A percentile compares a stretch with the other conserved stretches of the same genome.
phyloP scores from a whole-genome alignment of 352 stramenopile species.

The Pythium volutum region DNA sequence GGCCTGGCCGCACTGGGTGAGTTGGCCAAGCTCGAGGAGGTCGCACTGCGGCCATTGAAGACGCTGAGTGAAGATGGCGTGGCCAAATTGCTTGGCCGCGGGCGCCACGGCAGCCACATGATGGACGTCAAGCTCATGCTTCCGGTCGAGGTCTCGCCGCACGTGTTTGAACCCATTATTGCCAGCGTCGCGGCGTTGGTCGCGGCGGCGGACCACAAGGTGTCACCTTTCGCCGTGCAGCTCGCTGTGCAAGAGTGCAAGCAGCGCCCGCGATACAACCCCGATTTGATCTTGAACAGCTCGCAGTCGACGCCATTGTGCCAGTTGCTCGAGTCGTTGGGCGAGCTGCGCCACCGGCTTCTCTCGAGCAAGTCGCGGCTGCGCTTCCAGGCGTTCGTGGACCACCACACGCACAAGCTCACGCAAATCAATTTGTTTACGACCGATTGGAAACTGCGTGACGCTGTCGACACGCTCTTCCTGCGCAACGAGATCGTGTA shows the following conservation, averaged over 20 bases:
- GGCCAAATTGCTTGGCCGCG: not conserved
- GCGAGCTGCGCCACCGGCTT: not conserved
- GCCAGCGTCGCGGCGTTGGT: constrained; percentile 2
- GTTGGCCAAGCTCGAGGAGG: constrained; percentile 16
- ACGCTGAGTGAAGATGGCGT: constrained; percentile 4
- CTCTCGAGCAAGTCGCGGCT: constrained; percentile 2
- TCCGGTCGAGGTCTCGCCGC: constrained; percentile 2
- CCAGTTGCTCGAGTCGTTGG: constrained; percentile 12
- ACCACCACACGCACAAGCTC: constrained; percentile 16
- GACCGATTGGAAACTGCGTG: constrained; percentile 12
- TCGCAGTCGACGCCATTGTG: constrained; percentile 8
- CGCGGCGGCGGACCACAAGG: not conserved
- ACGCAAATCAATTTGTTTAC: constrained; percentile 21
- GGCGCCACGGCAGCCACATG: constrained; percentile 3
- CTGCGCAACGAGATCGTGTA: constrained; percentile 20
- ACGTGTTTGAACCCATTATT: constrained; percentile 9
- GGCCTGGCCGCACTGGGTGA: constrained; percentile 4
- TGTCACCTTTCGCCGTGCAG: constrained; percentile 13
- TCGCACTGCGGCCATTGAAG: constrained; percentile 13
- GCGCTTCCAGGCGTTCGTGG: constrained; percentile 17
- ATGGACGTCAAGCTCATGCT: constrained; percentile 23
- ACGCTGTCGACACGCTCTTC: constrained; percentile 7
- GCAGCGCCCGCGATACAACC: constrained; percentile 12
- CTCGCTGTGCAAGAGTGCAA: constrained; percentile 22
- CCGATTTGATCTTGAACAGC: not conserved